Percentiles rank a stretch among this genome's conserved stretches.
phyloP scores from a whole-genome alignment of 495 filamentous ascomycete genomes.

The Xylaria cubensis region DNA sequence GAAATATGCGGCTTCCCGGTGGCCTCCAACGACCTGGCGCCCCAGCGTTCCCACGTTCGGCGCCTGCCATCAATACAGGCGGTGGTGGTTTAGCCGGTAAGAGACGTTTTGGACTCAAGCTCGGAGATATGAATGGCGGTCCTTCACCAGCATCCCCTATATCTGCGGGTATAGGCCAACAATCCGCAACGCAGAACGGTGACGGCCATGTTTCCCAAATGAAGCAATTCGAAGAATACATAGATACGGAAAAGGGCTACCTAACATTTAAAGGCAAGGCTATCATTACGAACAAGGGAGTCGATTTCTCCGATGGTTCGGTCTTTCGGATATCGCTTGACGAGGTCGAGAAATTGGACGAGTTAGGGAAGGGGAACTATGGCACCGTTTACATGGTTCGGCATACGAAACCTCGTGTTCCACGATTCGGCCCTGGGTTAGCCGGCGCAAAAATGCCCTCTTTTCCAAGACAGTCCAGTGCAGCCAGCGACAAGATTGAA shows the following conservation, averaged over 20 bases:
- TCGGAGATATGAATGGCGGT: constrained; percentile 46
- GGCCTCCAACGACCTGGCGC: constrained; percentile 49
- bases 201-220: constrained; percentile 68
- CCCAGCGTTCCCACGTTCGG: constrained; percentile 55
- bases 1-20: constrained; percentile 50
- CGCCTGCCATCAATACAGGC: constrained; percentile 48
- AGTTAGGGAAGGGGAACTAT: constrained; percentile 98
- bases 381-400: constrained; percentile 97
- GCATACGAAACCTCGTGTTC: constrained; percentile 78
- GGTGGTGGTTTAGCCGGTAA: constrained; percentile 38
- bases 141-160: constrained; percentile 34
- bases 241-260: constrained; percentile 89
- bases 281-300: constrained; percentile 81
- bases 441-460: constrained; percentile 58
- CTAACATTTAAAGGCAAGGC: constrained; percentile 95
- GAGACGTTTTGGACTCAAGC: constrained; percentile 46
- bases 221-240: constrained; percentile 89
- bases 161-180: constrained; percentile 16
- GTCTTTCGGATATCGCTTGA: constrained; percentile 95
- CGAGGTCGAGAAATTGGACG: constrained; percentile 92
- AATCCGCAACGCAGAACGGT: constrained; percentile 39
- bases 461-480: constrained; percentile 32
- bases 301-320: constrained; percentile 88
- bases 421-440: constrained; percentile 80
- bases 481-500: constrained; percentile 41